Percentiles rank a stretch among this genome's conserved stretches.
Evolutionary conservation across 805 yeast genomes (phyloP).

Genomic region (Zygoascus biomembranicola): DNA sequence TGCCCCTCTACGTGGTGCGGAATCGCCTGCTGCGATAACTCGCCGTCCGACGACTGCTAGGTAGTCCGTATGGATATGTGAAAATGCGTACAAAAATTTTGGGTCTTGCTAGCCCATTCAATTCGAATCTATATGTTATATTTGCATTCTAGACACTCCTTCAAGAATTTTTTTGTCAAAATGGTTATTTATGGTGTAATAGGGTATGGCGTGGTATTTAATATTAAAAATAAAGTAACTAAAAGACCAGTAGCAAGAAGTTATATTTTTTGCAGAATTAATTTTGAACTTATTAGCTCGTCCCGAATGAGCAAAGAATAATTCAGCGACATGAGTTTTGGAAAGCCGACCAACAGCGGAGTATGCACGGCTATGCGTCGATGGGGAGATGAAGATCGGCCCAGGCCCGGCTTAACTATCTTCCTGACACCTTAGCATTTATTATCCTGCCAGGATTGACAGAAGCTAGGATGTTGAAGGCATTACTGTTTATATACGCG

Average conservation of each 20-base stretch:
- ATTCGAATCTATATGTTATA: background rate
- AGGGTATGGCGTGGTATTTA: background rate
- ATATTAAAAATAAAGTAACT: background rate
- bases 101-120: background rate
- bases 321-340: too few relatives aligned
- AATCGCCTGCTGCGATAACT: background rate
- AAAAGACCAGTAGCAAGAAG: too few relatives aligned
- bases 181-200: background rate
- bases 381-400: too few relatives aligned
- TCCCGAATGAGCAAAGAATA: too few relatives aligned
- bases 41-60: background rate
- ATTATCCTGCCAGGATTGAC: background rate
- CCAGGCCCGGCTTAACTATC: too few relatives aligned
- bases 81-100: background rate
- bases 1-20: background rate
- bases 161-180: background rate
- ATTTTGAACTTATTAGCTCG: too few relatives aligned
- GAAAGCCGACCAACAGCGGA: too few relatives aligned
- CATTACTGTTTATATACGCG: constrained; percentile 19
- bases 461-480: constrained; percentile 4
- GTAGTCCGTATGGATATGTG: background rate
- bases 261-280: too few relatives aligned
- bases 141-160: background rate
- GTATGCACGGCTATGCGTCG: too few relatives aligned
- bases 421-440: too few relatives aligned